phyloP scores from a whole-genome alignment of 805 yeast species.

The Barnettozyma californica region DNA sequence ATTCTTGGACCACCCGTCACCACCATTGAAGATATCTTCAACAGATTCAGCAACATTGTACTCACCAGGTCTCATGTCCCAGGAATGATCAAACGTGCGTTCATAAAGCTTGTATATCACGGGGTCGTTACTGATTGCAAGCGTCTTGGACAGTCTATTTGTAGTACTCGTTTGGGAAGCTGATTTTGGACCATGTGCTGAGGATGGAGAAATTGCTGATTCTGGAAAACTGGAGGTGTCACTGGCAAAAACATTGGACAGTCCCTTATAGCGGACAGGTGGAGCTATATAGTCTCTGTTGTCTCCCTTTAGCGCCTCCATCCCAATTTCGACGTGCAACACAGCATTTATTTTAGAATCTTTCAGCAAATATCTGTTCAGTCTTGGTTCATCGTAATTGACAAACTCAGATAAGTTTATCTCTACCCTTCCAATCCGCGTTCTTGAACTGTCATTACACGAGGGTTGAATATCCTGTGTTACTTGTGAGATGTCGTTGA shows the following conservation, averaged over 20 bases:
- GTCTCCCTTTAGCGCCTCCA: slow-evolving; percentile 41
- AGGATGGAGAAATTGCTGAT: slow-evolving; percentile 8
- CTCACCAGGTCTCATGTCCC: slow-evolving; percentile 57
- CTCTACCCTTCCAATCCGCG: slow-evolving; percentile 53
- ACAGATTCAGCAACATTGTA: slow-evolving; percentile 66
- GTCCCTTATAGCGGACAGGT: slow-evolving; percentile 41
- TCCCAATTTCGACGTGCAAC: slow-evolving; percentile 51
- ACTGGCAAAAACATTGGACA: slow-evolving; percentile 35
- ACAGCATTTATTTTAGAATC: slow-evolving; percentile 82
- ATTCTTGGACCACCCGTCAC: slow-evolving; percentile 59
- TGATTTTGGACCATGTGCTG: slow-evolving; percentile 1
- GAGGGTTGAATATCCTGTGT: neutral
- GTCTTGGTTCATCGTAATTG: slow-evolving; percentile 33
- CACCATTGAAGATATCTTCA: slow-evolving; percentile 68
- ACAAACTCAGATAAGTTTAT: slow-evolving; percentile 67
- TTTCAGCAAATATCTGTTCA: slow-evolving; percentile 60
- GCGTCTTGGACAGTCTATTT: slow-evolving; percentile 8
- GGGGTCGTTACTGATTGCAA: slow-evolving; percentile 36
- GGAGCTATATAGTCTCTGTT: slow-evolving; percentile 37
- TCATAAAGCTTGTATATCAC: slow-evolving; percentile 45
- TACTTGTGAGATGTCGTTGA: neutral
- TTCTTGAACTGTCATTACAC: neutral
- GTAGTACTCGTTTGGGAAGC: slow-evolving; percentile 1
- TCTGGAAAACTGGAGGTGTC: slow-evolving; percentile 14
- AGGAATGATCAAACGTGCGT: slow-evolving; percentile 50